Evolutionary conservation across 2,329 filamentous ascomycete genomes (phyloP), one percentile per base, ranked within the genome.

Genomic region (Pestalotiopsis sp.): DNA sequence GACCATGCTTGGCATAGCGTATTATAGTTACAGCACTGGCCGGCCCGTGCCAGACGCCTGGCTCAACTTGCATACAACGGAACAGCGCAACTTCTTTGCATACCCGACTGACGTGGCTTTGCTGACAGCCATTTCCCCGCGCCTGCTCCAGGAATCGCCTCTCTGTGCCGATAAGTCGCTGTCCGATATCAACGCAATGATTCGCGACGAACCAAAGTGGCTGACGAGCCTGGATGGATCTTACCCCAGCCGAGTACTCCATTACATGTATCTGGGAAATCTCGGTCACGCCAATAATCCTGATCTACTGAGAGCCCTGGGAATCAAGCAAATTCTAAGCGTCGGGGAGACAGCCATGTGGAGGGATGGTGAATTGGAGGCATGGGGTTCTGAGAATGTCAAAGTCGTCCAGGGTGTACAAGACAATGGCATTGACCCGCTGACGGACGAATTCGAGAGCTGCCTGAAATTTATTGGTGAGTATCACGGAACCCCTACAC

Each of bases 211-310:
- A 74, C 95, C 95, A 0, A 83, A 85, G 45, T 99, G 96, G 96
- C 88, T 98, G 68, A 84, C 89, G 36, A 89, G 89, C 67, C 89
- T 98, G 72, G 95, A 98, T 78, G 96, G 96, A 4, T 97, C 94
- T 27, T 86, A 98, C 25, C 96, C 96, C 0, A 97, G 93, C 77
- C 89, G 95, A 14, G 89, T 99, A 52, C 83, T 97, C 57, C 91
- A 95, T 66, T 98, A 98, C 77, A 94, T 99, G 91, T 99, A 99
- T 77, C 87, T 99, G 13, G 96, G 96, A 1, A 98, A 98, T 75
- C 85, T 98, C 17, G 90, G 89, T 0, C 96, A 99, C 78, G 96
- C 96, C 7, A 98, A 98, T 77, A 98, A 98, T 74, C 93, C 95
- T 0, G 92, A 93, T 67, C 83, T 99, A 40, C 82, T 99, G 40